These are phyloP conservation scores for Alternaria novae-zelandiae DNA, from an alignment of 2,329 filamentous ascomycete genomes.

Conservation along the genomic window DNA sequence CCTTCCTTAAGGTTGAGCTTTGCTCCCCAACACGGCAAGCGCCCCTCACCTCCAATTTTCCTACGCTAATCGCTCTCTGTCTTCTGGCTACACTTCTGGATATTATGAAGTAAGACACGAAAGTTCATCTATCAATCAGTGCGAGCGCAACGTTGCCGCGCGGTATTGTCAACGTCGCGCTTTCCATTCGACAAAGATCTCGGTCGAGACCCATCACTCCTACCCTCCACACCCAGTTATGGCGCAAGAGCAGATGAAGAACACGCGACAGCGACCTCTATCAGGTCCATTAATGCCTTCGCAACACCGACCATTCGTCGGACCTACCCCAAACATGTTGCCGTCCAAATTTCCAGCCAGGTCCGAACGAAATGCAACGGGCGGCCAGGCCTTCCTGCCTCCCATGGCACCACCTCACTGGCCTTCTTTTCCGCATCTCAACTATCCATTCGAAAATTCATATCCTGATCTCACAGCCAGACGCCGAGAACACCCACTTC, in stretches of 20 bases:
- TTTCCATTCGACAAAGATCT: not conserved
- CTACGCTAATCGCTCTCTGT: not conserved
- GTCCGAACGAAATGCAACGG: not conserved
- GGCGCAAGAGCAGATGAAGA: not conserved
- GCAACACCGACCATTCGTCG: not conserved
- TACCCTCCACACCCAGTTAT: not conserved
- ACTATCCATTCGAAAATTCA: not conserved
- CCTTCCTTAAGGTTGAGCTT: not conserved
- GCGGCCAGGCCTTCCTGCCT: not conserved
- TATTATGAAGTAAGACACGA: not conserved
- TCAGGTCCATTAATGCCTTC: not conserved
- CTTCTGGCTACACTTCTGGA: not conserved
- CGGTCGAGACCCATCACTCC: not conserved
- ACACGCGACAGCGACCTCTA: not conserved
- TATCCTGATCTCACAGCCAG: not conserved
- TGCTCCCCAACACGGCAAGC: not conserved
- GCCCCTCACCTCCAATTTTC: not conserved
- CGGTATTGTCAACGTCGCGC: not conserved
- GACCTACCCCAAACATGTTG: slow-evolving; percentile 8
- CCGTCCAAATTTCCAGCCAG: not conserved
- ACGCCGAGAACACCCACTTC: not conserved
- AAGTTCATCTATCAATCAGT: rapidly evolving
- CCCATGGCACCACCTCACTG: not conserved
- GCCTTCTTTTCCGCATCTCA: not conserved
- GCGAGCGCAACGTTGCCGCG: not conserved